phyloP scores from a whole-genome alignment of 1,139 yeast genomes.

The Wickerhamomyces sp. region DNA sequence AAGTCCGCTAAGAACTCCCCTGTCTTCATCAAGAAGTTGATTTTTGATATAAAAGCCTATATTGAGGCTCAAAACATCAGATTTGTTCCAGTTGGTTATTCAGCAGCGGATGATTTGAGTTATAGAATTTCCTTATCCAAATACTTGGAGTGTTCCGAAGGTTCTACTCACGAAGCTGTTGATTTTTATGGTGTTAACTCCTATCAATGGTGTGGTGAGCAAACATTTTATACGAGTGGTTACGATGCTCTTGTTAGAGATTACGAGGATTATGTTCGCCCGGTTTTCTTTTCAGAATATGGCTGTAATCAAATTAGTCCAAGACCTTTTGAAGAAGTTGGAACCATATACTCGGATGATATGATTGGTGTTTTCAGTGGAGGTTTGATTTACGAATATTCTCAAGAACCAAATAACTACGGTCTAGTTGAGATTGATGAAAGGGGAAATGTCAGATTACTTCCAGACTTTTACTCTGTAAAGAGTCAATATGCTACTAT shows the following conservation, averaged over 20 bases:
- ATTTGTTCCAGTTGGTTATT: slow-evolving; percentile 84
- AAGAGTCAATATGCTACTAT: slow-evolving; percentile 41
- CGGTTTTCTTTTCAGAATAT: slow-evolving; percentile 85
- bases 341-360: slow-evolving; percentile 60
- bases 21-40: slow-evolving; percentile 66
- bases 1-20: slow-evolving; percentile 69
- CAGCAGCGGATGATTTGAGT: slow-evolving; percentile 88
- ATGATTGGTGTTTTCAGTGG: slow-evolving; percentile 87
- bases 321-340: slow-evolving; percentile 74
- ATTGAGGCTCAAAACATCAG: slow-evolving; percentile 56
- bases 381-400: slow-evolving; percentile 86
- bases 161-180: slow-evolving; percentile 46
- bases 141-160: slow-evolving; percentile 71
- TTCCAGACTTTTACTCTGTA: slow-evolving; percentile 50
- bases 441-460: slow-evolving; percentile 50
- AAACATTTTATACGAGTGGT: slow-evolving; percentile 78
- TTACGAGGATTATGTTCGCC: slow-evolving; percentile 63
- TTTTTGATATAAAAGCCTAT: slow-evolving; percentile 76
- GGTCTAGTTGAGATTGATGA: slow-evolving; percentile 68
- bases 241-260: slow-evolving; percentile 70
- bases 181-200: slow-evolving; percentile 96
- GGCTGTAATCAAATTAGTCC: slow-evolving; percentile 89
- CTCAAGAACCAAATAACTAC: slow-evolving; percentile 84
- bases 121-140: slow-evolving; percentile 73
- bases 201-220: slow-evolving; percentile 96